phyloP scores from a whole-genome alignment of 441 rosid genomes.

The Codiaeum variegatum region DNA sequence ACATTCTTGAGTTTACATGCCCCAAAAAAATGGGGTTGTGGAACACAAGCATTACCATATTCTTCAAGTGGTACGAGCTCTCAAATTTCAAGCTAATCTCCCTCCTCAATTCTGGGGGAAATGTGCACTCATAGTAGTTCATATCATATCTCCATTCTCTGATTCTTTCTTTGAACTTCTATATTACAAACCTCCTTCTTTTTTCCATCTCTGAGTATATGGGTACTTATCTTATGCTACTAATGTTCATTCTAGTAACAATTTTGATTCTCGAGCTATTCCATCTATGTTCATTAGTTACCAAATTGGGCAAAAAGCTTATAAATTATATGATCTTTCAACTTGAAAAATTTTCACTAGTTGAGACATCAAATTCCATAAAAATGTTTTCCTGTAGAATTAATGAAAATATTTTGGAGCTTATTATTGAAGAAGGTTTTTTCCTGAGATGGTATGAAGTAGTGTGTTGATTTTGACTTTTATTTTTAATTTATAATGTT shows the following conservation, averaged over 20 bases:
- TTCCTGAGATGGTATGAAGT: too few relatives aligned
- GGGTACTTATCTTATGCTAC: constrained; percentile 4
- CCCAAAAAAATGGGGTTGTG: not conserved
- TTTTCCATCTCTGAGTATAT: constrained; percentile 1
- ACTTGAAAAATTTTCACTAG: not conserved
- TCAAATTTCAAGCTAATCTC: constrained; percentile 4
- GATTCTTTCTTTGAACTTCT: not conserved
- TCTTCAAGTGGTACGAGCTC: constrained; percentile 1
- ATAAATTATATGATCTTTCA: not conserved
- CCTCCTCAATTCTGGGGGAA: not conserved
- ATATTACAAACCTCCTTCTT: constrained; percentile 9
- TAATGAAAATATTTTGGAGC: too few relatives aligned
- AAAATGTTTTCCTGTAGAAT: too few relatives aligned
- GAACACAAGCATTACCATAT: constrained; percentile 5
- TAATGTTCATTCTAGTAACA: not conserved
- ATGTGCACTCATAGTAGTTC: not conserved
- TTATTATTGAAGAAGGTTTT: too few relatives aligned
- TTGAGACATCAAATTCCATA: too few relatives aligned
- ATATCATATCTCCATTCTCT: constrained; percentile 2
- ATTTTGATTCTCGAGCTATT: not conserved
- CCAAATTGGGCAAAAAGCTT: not conserved
- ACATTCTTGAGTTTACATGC: not conserved
- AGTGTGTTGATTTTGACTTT: too few relatives aligned
- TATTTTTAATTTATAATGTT: too few relatives aligned
- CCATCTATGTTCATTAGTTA: not conserved